Evolutionary conservation across 2,329 filamentous ascomycete genomes (phyloP).

Genomic region (Pseudopyricularia javanii): DNA sequence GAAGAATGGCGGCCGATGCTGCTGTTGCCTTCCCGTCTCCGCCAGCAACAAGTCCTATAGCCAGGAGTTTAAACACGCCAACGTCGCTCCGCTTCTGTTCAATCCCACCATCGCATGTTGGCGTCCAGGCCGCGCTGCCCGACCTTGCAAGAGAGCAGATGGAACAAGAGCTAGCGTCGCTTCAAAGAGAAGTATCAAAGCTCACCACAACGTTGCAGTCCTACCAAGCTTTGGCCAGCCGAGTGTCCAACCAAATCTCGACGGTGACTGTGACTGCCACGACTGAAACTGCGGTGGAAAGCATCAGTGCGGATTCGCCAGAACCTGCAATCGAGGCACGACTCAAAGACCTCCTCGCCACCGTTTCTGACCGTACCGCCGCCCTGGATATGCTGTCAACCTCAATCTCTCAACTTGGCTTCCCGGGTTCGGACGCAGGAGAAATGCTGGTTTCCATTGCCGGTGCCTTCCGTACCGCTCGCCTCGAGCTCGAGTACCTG

Average conservation of each 20-base stretch:
- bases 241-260: slow-evolving; percentile 23
- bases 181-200: slow-evolving; percentile 35
- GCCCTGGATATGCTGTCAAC: slow-evolving; percentile 30
- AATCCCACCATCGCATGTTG: slow-evolving; percentile 11
- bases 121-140: slow-evolving; percentile 27
- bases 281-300: background rate
- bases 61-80: slow-evolving; percentile 21
- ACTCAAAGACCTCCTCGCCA: slow-evolving; percentile 28
- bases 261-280: slow-evolving; percentile 7
- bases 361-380: slow-evolving; percentile 34
- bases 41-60: slow-evolving; percentile 37
- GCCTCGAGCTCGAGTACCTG: slow-evolving; percentile 50
- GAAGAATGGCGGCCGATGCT: slow-evolving; percentile 4
- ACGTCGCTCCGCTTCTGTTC: slow-evolving; percentile 1
- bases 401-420: slow-evolving; percentile 37
- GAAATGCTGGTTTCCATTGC: slow-evolving; percentile 36
- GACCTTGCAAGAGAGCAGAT: slow-evolving; percentile 29
- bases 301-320: slow-evolving; percentile 5
- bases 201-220: slow-evolving; percentile 32
- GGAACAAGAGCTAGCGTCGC: slow-evolving; percentile 32
- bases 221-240: slow-evolving; percentile 28
- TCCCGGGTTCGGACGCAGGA: slow-evolving; percentile 30
- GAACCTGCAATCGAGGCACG: slow-evolving; percentile 25
- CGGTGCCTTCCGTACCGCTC: slow-evolving; percentile 39
- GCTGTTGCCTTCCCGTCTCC: slow-evolving; percentile 36